Base-by-base conservation (phyloP, 306 rosid species). In the Cucurbita maxima region DNA sequence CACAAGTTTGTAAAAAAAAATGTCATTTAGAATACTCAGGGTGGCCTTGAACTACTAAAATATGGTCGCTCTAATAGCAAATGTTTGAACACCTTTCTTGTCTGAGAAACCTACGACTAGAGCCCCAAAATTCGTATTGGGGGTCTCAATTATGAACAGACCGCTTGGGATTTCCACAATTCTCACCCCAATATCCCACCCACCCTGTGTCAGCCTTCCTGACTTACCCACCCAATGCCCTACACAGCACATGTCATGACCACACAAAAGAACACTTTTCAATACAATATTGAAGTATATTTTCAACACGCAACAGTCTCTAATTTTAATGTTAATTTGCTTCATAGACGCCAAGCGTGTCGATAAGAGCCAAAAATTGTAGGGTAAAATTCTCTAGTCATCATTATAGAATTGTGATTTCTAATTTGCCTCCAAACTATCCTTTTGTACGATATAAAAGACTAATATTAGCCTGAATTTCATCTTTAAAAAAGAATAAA, bases 31-130 rank as follows among this genome's bases (percentile, higher is more conserved):
- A 63, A 73, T 85, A 88, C 79, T 86, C 92, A 57, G 95, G 95
- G 58, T 88, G 92, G 48, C 95, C 95, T 81, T 88, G 95, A 70
- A 90, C 85, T 16, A 95, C 92, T 67, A 90, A 81, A 73, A 86
- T 75, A 67, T 88, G 88, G 11, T 76, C 78, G 73, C 67, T 86
- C 74, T 25, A 25, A 88, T 79, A 69, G 74, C 68, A 78, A 90
- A 90, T 82, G 88, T 82, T 75, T 90, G 95, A 12, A 90, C 95
- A 0, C 87, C 83, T 19, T 89, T 88, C 82, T 85, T 88, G 19
- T 85, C 86, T 3, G 96, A 90, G 58, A 71, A 82, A 3, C 83
- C 95, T 47, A 88, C 75, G 34, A 90, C 91, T 69, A 82, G 47
- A 25, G 94, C 96, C 12, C 87, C 86, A 86, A 72, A 88, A 84